These are phyloP conservation scores for Aureoboletus auriporus DNA, from an alignment of 768 basidiomycete genomes.

Conservation along the genomic window DNA sequence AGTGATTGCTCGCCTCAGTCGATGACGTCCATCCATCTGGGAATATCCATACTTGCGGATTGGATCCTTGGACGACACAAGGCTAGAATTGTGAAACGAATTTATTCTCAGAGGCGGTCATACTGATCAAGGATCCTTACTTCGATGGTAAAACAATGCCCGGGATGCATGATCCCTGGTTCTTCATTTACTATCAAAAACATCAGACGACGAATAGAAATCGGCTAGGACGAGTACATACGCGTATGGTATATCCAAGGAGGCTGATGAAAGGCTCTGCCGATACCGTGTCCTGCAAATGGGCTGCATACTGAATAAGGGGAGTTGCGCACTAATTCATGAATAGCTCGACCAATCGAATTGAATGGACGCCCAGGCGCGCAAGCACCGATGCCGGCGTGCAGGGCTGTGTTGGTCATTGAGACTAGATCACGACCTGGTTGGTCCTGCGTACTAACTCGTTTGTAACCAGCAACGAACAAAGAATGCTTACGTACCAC, in stretches of 20 bases:
- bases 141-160: constrained; percentile 93
- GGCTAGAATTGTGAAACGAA: constrained; percentile 42
- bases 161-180: constrained; percentile 75
- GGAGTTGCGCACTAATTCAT: constrained; percentile 37
- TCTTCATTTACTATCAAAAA: constrained; percentile 68
- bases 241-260: constrained; percentile 84
- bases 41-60: constrained; percentile 71
- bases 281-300: constrained; percentile 88
- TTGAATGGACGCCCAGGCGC: constrained; percentile 67
- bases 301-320: constrained; percentile 62
- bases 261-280: constrained; percentile 68
- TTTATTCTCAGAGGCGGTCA: background rate
- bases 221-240: constrained; percentile 30
- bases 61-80: constrained; percentile 67
- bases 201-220: background rate
- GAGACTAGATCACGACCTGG: constrained; percentile 62
- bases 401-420: constrained; percentile 60
- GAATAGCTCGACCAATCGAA: constrained; percentile 69
- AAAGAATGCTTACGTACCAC: constrained; percentile 46
- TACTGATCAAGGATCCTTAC: constrained; percentile 32
- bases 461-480: background rate
- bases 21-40: constrained; percentile 95
- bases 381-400: constrained; percentile 69
- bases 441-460: constrained; percentile 48
- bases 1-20: constrained; percentile 55